Conservation (phyloP, 2,329 filamentous ascomycete species). For the Magnaporthiopsis rhizophila region DNA sequence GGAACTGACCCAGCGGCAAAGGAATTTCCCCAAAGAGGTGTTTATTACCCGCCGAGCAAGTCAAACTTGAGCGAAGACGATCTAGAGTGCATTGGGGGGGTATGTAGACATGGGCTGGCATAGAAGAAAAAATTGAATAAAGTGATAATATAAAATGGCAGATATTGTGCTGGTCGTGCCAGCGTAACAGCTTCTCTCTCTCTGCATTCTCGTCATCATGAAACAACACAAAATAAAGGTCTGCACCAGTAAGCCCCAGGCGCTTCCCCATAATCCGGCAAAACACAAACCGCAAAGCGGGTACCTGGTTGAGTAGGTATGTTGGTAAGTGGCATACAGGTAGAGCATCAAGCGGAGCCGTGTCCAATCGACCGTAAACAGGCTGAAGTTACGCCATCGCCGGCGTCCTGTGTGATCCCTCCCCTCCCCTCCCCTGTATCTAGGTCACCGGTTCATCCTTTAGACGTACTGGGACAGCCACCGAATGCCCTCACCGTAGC, state of each 20-base stretch:
- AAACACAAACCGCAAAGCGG: neutral
- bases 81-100: neutral
- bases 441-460: slow-evolving; percentile 13
- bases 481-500: slow-evolving; percentile 83
- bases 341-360: neutral
- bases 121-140: neutral
- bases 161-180: neutral
- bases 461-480: slow-evolving; percentile 92
- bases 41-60: too few species aligned
- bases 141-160: neutral
- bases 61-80: too few species aligned
- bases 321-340: neutral
- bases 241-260: neutral
- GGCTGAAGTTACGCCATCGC: neutral
- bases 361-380: neutral
- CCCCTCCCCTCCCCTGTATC: neutral
- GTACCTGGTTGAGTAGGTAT: too few species aligned
- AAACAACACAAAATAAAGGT: neutral
- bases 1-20: too few species aligned
- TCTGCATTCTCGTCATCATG: neutral
- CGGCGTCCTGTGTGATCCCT: neutral
- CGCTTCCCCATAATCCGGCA: neutral
- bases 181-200: neutral
- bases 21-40: too few species aligned
- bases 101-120: neutral